These are phyloP conservation scores for Penicillium olsonii DNA, from an alignment of 2,329 filamentous ascomycete genomes.

Conservation along the genomic window DNA sequence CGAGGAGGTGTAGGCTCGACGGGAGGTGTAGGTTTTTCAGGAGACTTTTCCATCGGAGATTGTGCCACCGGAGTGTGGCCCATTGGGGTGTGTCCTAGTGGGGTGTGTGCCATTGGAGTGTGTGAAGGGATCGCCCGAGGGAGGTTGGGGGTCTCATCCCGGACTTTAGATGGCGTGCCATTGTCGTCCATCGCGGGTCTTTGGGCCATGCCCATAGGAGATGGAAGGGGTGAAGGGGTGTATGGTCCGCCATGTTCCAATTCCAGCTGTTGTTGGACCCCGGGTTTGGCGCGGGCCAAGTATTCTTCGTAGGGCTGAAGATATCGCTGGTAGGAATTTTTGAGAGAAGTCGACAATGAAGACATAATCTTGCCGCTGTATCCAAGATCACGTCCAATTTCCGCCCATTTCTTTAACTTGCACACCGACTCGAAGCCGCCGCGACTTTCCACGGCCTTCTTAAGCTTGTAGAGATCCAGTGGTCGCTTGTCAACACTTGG, in stretches of 20 bases:
- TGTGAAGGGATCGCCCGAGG: constrained; percentile 59
- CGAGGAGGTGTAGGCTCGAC: constrained; percentile 43
- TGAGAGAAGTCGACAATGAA: constrained; percentile 92
- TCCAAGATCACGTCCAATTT: constrained; percentile 92
- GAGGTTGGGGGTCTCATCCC: constrained; percentile 68
- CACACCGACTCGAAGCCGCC: constrained; percentile 96
- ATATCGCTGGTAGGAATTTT: constrained; percentile 98
- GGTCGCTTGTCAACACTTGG: constrained; percentile 98
- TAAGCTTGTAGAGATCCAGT: constrained; percentile 89
- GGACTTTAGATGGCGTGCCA: constrained; percentile 50
- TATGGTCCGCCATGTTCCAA: constrained; percentile 89
- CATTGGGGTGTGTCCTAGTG: background rate
- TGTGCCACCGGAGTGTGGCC: constrained; percentile 58
- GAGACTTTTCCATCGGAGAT: constrained; percentile 46
- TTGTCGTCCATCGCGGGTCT: constrained; percentile 38
- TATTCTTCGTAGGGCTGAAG: constrained; percentile 97
- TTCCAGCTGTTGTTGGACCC: constrained; percentile 94
- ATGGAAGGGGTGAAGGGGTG: constrained; percentile 74
- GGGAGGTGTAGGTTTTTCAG: constrained; percentile 37
- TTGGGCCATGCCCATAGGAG: constrained; percentile 72
- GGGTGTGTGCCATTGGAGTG: constrained; percentile 43
- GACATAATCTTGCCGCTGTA: constrained; percentile 99
- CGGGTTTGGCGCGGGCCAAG: constrained; percentile 83
- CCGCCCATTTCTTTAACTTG: constrained; percentile 98
- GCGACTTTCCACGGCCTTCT: constrained; percentile 92